Conservation (phyloP, 176 grass and related monocot species). For the Thalia dealbata region DNA sequence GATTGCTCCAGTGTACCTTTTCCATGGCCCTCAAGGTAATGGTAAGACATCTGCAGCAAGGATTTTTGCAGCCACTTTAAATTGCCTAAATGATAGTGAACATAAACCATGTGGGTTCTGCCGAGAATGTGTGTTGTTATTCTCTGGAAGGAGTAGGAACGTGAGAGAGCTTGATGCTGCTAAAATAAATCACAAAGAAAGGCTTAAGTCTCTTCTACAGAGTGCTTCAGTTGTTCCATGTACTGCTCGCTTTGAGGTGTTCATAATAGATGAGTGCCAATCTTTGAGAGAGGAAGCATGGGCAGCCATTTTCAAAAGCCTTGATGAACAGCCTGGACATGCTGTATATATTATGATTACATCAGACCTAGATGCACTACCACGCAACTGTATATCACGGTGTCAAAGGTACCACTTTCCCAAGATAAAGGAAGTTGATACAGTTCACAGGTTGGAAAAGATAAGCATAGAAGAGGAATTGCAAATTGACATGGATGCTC, state of each 20-base stretch:
- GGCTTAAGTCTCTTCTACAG: constrained; percentile 71
- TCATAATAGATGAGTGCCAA: constrained; percentile 93
- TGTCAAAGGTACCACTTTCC: constrained; percentile 98
- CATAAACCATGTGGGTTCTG: constrained; percentile 88
- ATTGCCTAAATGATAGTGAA: constrained; percentile 74
- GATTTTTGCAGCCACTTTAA: constrained; percentile 86
- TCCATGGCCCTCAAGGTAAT: constrained; percentile 81
- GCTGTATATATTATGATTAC: constrained; percentile 91
- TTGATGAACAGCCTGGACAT: constrained; percentile 63
- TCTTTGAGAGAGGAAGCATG: constrained; percentile 73
- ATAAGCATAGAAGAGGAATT: constrained; percentile 80
- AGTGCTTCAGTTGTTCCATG: constrained; percentile 66
- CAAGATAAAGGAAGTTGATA: constrained; percentile 77
- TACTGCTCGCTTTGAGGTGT: constrained; percentile 75
- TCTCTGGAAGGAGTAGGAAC: constrained; percentile 78
- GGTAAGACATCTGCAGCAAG: constrained; percentile 79
- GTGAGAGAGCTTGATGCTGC: constrained; percentile 85
- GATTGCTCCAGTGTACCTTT: constrained; percentile 85
- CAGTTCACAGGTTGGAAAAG: constrained; percentile 58
- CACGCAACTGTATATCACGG: constrained; percentile 51
- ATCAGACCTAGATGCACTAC: constrained; percentile 56
- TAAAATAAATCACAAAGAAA: constrained; percentile 62
- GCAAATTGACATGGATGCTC: constrained; percentile 80
- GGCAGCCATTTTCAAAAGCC: constrained; percentile 75
- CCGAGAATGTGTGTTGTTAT: constrained; percentile 72